phyloP scores from a whole-genome alignment of 495 filamentous ascomycete species.

The Poronia punctata region DNA sequence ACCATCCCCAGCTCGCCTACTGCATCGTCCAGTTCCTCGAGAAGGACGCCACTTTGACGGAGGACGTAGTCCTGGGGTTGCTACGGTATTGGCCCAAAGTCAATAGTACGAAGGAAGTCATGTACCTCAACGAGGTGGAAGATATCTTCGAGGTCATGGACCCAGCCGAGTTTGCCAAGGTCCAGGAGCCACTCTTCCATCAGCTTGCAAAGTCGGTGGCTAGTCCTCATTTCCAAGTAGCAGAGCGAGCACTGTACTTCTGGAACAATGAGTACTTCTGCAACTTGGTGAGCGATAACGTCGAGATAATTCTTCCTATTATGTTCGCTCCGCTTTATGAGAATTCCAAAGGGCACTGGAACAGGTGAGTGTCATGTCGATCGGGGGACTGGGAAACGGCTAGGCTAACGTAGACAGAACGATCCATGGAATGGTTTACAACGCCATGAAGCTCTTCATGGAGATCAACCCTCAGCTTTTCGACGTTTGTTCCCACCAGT shows the following conservation, averaged over 20 bases:
- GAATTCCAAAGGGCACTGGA: conserved; percentile 99
- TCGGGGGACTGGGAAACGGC: neutral
- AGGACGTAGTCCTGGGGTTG: conserved; percentile 95
- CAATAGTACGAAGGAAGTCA: conserved; percentile 99
- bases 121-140: conserved; percentile 99
- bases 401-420: conserved; percentile 51
- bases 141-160: conserved; percentile 99
- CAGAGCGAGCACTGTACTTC: conserved; percentile 95
- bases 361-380: conserved; percentile 56
- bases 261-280: conserved; percentile 99
- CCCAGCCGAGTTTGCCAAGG: conserved; percentile 95
- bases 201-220: conserved; percentile 97
- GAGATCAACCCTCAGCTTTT: conserved; percentile 99
- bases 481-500: conserved; percentile 96
- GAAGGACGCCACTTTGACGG: conserved; percentile 93
- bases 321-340: conserved; percentile 99
- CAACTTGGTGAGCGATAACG: conserved; percentile 98
- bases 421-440: conserved; percentile 99
- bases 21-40: conserved; percentile 99
- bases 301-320: conserved; percentile 94
- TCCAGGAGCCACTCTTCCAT: conserved; percentile 94
- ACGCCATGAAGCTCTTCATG: conserved; percentile 99
- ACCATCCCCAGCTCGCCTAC: conserved; percentile 96
- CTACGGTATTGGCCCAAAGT: conserved; percentile 98
- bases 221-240: conserved; percentile 98